Percentiles rank a stretch among this genome's conserved stretches.
These are phyloP conservation scores for Fraxinus cuspidata DNA, from an alignment of 257 asterid species.

Conservation along the genomic window DNA sequence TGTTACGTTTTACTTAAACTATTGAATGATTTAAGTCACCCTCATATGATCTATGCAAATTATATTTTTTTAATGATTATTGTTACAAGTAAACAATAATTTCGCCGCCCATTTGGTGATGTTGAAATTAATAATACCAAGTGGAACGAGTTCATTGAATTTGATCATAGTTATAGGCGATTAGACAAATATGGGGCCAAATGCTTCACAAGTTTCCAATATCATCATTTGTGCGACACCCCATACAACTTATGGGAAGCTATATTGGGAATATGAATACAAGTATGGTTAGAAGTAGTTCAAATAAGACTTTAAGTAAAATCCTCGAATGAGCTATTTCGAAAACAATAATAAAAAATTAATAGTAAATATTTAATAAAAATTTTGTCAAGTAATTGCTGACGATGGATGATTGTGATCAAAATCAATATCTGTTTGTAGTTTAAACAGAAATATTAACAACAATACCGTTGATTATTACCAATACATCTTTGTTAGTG, in stretches of 20 bases:
- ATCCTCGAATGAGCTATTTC: too few relatives aligned
- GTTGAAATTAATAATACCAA: neutral
- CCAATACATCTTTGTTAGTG: too few relatives aligned
- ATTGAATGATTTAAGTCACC: slow-evolving; percentile 1
- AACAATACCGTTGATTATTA: too few relatives aligned
- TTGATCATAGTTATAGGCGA: neutral
- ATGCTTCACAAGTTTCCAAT: neutral
- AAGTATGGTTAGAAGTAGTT: neutral
- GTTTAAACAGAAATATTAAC: too few relatives aligned
- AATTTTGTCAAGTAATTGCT: too few relatives aligned
- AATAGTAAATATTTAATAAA: too few relatives aligned
- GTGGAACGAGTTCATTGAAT: neutral
- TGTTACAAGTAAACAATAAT: neutral
- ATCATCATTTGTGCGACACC: neutral
- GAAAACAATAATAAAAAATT: too few relatives aligned
- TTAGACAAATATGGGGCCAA: slow-evolving; percentile 4
- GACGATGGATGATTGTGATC: too few relatives aligned
- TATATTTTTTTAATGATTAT: neutral
- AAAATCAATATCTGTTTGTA: too few relatives aligned
- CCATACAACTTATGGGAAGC: neutral
- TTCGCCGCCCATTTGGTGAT: slow-evolving; percentile 5
- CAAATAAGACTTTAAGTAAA: too few relatives aligned
- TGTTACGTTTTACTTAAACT: neutral
- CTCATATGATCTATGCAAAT: neutral
- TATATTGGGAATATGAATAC: neutral